Evolutionary conservation across 169 alveolate species (phyloP).

Genomic region (Eimeria acervulina): DNA sequence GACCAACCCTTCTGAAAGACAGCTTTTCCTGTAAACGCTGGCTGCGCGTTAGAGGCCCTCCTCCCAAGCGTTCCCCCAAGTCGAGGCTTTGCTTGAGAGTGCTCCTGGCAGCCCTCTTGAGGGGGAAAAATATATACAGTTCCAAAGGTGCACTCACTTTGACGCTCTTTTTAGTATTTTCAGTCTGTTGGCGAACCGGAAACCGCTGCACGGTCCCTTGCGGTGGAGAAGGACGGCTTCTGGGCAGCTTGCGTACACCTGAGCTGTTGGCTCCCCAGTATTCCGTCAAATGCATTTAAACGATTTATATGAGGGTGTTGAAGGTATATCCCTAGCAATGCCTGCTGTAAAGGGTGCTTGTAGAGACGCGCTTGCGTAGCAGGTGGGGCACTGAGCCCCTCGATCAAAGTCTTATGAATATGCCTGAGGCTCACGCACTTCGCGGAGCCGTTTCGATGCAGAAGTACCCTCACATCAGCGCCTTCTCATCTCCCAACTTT

Average conservation of each 20-base stretch:
- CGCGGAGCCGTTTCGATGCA: slow-evolving; percentile 20
- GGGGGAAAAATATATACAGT: neutral
- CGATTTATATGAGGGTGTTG: neutral
- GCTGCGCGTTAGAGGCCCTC: neutral
- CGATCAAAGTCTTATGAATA: neutral
- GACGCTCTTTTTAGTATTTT: neutral
- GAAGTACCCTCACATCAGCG: slow-evolving; percentile 3
- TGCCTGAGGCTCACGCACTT: neutral
- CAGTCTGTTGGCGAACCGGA: neutral
- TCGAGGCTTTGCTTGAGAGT: neutral
- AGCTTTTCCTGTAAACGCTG: neutral
- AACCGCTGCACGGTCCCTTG: neutral
- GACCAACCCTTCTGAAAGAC: neutral
- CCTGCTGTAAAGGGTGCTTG: slow-evolving; percentile 2
- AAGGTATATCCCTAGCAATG: neutral
- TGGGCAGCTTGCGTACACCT: neutral
- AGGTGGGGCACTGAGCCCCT: slow-evolving; percentile 22
- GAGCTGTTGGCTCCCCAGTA: neutral
- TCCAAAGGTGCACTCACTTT: neutral
- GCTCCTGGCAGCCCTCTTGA: neutral
- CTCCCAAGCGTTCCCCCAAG: neutral
- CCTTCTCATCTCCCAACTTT: neutral
- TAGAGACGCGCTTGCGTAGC: neutral
- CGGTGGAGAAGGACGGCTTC: neutral
- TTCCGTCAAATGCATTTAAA: neutral